Evolutionary conservation across 2,329 filamentous ascomycete genomes (phyloP), one percentile per base, ranked within the genome.

Genomic region (Ceratocystis harringtonii): DNA sequence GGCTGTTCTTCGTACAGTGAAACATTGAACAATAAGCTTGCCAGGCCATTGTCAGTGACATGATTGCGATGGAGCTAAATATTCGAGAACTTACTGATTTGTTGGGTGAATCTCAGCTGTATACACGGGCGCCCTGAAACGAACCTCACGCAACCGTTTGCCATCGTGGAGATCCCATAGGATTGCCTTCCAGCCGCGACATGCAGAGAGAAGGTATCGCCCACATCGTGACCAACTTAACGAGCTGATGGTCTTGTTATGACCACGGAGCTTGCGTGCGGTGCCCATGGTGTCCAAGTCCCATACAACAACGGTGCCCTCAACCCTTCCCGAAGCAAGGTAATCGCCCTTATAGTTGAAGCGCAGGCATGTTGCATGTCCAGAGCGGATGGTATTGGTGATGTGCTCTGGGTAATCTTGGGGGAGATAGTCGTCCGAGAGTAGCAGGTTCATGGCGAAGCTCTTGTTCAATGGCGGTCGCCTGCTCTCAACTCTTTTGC

Each of bases 271-370:
- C 77, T 97, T 99, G 72, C 91, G 87, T 67, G 94, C 94, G 3
- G 97, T 90, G 45, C 94, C 92, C 81, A 95, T 95, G 8, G 95
- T 99, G 76, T 99, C 95, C 62, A 97, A 84, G 73, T 99, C 94
- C 81, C 95, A 99, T 60, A 99, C 88, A 65, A 95, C 90, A 50
- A 99, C 88, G 4, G 90, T 94, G 70, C 94, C 94, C 77, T 99
- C 94, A 68, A 91, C 89, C 73, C 94, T 87, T 69, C 94, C 94
- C 36, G 92, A 95, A 57, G 94, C 94, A 69, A 99, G 85, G 71
- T 94, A 92, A 76, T 99, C 92, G 75, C 94, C 94, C 73, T 87
- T 89, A 73, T 91, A 89, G 73, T 92, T 96, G 81, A 99, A 99
- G 69, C 92, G 90, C 68, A 86, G 77, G 72, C 82, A 84, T 70